A percentile compares a stretch with the other conserved stretches of the same genome.
Evolutionary conservation across 805 yeast species (phyloP).

Genomic region (Yamadazyma sp.): DNA sequence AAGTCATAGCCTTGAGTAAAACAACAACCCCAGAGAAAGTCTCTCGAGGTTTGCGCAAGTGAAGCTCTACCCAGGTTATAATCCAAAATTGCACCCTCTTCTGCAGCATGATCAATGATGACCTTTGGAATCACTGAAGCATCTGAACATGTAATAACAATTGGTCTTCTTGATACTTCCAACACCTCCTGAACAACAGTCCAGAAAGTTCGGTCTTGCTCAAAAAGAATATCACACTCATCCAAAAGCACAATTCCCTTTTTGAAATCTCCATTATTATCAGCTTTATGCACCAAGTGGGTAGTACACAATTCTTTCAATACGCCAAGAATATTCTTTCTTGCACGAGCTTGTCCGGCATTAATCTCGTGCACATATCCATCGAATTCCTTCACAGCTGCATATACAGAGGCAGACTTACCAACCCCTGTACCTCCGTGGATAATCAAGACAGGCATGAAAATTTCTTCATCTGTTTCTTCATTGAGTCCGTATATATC

Average conservation of each 20-base stretch:
- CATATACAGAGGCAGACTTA: constrained; percentile 71
- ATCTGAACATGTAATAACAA: constrained; percentile 64
- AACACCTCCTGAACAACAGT: constrained; percentile 60
- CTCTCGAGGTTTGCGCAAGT: constrained; percentile 19
- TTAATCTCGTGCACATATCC: constrained; percentile 84
- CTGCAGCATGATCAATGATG: constrained; percentile 45
- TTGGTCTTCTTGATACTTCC: constrained; percentile 63
- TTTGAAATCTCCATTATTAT: constrained; percentile 34
- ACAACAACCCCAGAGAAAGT: constrained; percentile 45
- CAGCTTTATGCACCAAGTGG: constrained; percentile 58
- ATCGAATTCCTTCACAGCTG: constrained; percentile 57
- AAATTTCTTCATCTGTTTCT: constrained; percentile 38
- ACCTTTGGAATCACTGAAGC: constrained; percentile 46
- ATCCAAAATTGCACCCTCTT: constrained; percentile 36
- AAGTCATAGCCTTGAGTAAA: constrained; percentile 35
- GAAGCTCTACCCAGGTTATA: constrained; percentile 7
- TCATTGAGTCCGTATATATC: constrained; percentile 16
- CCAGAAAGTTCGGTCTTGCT: constrained; percentile 83
- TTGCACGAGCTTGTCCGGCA: constrained; percentile 68
- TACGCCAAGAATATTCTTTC: constrained; percentile 63
- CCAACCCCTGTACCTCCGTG: constrained; percentile 76
- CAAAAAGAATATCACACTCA: constrained; percentile 81
- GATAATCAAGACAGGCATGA: constrained; percentile 63
- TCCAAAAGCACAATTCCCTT: constrained; percentile 76
- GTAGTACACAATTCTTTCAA: constrained; percentile 83